Percentiles rank a stretch among this genome's conserved stretches.
phyloP scores from a whole-genome alignment of 1,284 basidiomycete genomes.

The Pseudozyma tsukubaensis region DNA sequence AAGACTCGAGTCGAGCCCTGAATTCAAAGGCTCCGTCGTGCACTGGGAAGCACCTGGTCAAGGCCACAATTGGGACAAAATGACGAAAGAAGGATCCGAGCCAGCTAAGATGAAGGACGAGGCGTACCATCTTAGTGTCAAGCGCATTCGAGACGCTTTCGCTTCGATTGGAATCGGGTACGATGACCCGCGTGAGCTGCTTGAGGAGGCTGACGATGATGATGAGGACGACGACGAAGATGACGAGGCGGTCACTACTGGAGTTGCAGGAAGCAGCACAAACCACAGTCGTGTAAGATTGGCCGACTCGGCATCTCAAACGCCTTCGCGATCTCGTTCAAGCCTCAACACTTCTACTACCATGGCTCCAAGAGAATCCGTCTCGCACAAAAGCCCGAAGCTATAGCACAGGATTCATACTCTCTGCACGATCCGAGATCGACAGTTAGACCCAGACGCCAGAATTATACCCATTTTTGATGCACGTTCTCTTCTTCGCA shows the following conservation, averaged over 20 bases:
- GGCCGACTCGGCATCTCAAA: slow-evolving; percentile 2
- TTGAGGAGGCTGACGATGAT: slow-evolving; percentile 20
- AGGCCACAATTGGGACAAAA: slow-evolving; percentile 58
- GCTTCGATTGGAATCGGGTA: slow-evolving; percentile 23
- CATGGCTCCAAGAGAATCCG: slow-evolving; percentile 13
- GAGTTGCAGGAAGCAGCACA: neutral
- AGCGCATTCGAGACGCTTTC: slow-evolving; percentile 40
- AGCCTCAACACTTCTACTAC: slow-evolving; percentile 27
- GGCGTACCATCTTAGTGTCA: slow-evolving; percentile 36
- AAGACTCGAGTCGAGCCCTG: slow-evolving; percentile 9
- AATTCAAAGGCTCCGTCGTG: slow-evolving; percentile 25
- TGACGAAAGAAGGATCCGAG: slow-evolving; percentile 29
- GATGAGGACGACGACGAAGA: slow-evolving; percentile 20
- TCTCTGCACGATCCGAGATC: too few relatives aligned
- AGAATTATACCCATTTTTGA: neutral
- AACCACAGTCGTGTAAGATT: neutral
- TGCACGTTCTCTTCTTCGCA: too few relatives aligned
- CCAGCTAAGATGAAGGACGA: slow-evolving; percentile 40
- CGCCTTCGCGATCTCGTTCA: slow-evolving; percentile 12
- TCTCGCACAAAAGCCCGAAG: slow-evolving; percentile 20
- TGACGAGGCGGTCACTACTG: neutral
- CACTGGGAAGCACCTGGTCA: slow-evolving; percentile 52
- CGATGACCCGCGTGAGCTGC: slow-evolving; percentile 10
- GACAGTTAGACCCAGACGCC: neutral
- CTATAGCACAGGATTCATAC: neutral